Base-by-base conservation (phyloP, 1,139 yeast genomes). In the Yamadazyma diospyri region DNA sequence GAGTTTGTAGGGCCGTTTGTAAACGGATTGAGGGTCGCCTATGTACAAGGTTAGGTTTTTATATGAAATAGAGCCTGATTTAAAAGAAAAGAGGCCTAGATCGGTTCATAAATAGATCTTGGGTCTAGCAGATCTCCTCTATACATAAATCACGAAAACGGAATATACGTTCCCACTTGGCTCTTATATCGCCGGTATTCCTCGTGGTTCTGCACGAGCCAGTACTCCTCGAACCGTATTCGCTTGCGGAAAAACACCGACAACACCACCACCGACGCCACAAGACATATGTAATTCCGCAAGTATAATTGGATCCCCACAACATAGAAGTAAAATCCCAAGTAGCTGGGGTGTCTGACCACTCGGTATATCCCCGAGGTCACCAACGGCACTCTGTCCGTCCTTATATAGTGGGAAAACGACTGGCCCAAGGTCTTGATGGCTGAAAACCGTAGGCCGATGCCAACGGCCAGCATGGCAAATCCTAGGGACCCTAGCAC, bases 301-400 rank as follows among this genome's bases (percentile, higher is more conserved):
- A 66, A 39, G 22, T 50, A 46, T 1, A 61, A 16, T 41, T 66
- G 68, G 23, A 55, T 35, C 2, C 73, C 73, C 15, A 61, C 41
- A 6, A 54, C 61, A 35, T 59, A 59, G n/a, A 56, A 35, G 48
- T 61, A 59, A 37, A 66, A 67, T 16, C 73, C 73, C n/a, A 63
- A 38, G 38, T 68, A 68, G 38, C 69, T 61, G 6, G 73, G 73
- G 38, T 68, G 73, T 35, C 73, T 42, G 26, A 49, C 33, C 37
- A 38, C 47, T 5, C 42, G 32, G 39, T 60, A 67, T 4, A 64
- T 43, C 1, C 72, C 73, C 6, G 36, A 29, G 3, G 65, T 60
- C 13, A 64, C 53, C 28, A 67, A 46, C 18, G 32, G 42, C 18
- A 42, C 46, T 6, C 40, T 31, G 3, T 36, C 34, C 5, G 33